phyloP scores from a whole-genome alignment of 345 rosid species.

The Cochlearia excelsa region DNA sequence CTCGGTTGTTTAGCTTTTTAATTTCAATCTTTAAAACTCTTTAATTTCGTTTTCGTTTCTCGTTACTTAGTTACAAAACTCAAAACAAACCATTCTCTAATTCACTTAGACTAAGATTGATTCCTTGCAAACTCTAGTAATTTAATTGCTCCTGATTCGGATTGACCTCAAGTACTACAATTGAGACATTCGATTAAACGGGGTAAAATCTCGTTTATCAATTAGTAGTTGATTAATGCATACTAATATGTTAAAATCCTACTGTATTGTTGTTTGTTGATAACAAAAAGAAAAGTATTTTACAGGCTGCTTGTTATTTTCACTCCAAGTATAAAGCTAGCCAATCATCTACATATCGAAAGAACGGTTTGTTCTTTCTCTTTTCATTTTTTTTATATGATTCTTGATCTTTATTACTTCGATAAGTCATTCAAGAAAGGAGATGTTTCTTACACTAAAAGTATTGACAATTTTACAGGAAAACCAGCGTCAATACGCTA shows the following conservation, averaged over 20 bases:
- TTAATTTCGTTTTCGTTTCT: too few species aligned
- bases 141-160: too few species aligned
- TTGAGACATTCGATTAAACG: too few species aligned
- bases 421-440: neutral
- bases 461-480: slow-evolving; percentile 43
- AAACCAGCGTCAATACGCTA: slow-evolving; percentile 78
- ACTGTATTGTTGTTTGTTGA: neutral
- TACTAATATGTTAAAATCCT: neutral
- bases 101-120: too few species aligned
- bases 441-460: neutral
- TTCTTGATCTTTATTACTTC: neutral
- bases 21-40: too few species aligned
- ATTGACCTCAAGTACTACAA: too few species aligned
- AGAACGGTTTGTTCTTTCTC: slow-evolving; percentile 54
- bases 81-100: too few species aligned
- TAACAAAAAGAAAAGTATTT: neutral
- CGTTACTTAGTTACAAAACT: too few species aligned
- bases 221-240: slow-evolving; percentile 16
- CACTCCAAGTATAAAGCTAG: slow-evolving; percentile 82
- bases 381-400: neutral
- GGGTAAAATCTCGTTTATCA: too few species aligned
- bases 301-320: slow-evolving; percentile 80
- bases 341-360: slow-evolving; percentile 61
- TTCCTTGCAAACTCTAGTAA: too few species aligned
- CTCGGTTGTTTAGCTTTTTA: too few species aligned